phyloP scores from a whole-genome alignment of 2,329 filamentous ascomycete genomes.

The Boeremia exigua region DNA sequence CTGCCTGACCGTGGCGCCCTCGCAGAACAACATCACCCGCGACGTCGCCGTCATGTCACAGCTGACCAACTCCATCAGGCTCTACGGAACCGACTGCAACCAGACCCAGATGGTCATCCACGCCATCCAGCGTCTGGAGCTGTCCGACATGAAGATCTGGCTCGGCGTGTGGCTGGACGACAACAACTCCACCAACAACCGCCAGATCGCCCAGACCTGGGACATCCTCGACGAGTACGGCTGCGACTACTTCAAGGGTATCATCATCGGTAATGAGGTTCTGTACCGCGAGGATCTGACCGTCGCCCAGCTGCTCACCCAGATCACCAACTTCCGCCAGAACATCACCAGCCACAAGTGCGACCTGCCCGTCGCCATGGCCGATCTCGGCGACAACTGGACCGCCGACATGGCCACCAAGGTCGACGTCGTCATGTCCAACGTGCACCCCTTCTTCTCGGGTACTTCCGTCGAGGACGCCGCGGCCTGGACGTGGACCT shows the following conservation, averaged over 20 bases:
- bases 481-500: conserved; percentile 79
- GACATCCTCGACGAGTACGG: conserved; percentile 70
- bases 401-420: conserved; percentile 68
- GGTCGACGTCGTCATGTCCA: conserved; percentile 92
- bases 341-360: conserved; percentile 70
- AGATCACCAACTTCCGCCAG: conserved; percentile 72
- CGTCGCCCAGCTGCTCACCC: conserved; percentile 63
- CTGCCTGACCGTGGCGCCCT: conserved; percentile 77
- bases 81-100: conserved; percentile 97
- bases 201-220: conserved; percentile 86
- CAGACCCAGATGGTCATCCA: conserved; percentile 94
- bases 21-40: conserved; percentile 92
- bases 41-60: conserved; percentile 90
- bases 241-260: conserved; percentile 63
- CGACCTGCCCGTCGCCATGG: conserved; percentile 80
- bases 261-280: conserved; percentile 70
- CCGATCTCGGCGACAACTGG: conserved; percentile 91
- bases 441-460: conserved; percentile 95
- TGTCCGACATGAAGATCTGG: conserved; percentile 87
- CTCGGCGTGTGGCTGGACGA: conserved; percentile 90
- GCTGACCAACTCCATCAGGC: conserved; percentile 82
- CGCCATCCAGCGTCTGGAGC: conserved; percentile 74
- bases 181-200: conserved; percentile 81
- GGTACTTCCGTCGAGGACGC: conserved; percentile 73
- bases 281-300: conserved; percentile 71